These are phyloP conservation scores for Panicum hallii DNA, from an alignment of 202 grass and related monocot genomes.

Conservation along the genomic window DNA sequence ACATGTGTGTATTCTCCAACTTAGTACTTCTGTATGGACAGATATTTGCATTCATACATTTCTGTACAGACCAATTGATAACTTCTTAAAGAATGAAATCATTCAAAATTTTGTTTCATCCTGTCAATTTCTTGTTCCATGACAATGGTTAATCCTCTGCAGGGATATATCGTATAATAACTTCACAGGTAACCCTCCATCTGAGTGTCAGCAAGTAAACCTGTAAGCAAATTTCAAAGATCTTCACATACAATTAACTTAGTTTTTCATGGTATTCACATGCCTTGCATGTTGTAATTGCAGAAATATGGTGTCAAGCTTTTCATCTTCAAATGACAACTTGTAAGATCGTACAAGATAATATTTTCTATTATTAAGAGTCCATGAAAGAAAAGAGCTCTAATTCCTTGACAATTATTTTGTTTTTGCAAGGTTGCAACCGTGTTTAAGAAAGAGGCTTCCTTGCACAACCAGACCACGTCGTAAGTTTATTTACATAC, in stretches of 20 bases:
- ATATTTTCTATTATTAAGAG: conserved; percentile 31
- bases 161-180: conserved; percentile 95
- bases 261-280: conserved; percentile 20
- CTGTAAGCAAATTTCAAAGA: conserved; percentile 66
- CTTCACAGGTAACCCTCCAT: conserved; percentile 79
- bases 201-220: conserved; percentile 70
- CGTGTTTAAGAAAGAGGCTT: conserved; percentile 78
- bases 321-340: conserved; percentile 66
- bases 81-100: conserved; percentile 26
- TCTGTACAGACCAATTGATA: conserved; percentile 1
- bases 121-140: conserved; percentile 37
- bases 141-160: conserved; percentile 36
- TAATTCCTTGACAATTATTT: neutral
- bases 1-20: conserved; percentile 65
- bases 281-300: conserved; percentile 37
- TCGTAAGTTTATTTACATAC: conserved; percentile 61
- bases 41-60: conserved; percentile 9
- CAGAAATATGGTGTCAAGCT: conserved; percentile 90
- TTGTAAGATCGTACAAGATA: conserved; percentile 57
- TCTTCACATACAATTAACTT: conserved; percentile 24
- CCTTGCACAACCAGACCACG: conserved; percentile 64
- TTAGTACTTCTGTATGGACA: conserved; percentile 26
- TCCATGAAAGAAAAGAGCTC: conserved; percentile 23
- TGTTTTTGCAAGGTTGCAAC: conserved; percentile 52
- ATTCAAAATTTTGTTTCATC: conserved; percentile 19